Percentiles rank a stretch among this genome's conserved stretches.
Conservation (phyloP, 495 filamentous ascomycete species). For the Aspergillus saccharolyticus region DNA sequence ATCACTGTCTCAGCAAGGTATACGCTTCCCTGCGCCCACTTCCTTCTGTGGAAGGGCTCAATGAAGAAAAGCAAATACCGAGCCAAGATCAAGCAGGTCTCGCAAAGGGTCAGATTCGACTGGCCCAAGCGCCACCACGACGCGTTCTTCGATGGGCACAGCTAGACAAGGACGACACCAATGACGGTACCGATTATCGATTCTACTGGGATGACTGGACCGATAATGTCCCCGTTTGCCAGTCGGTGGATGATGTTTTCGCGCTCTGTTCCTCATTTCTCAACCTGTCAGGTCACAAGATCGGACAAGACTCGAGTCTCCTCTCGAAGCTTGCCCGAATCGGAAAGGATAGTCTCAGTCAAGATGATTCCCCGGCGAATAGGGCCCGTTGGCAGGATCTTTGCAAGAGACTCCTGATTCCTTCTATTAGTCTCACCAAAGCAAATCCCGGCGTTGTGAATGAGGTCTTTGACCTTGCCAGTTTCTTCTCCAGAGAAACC, state of each 20-base stretch:
- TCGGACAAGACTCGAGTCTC: constrained; percentile 76
- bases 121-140: constrained; percentile 49
- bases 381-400: constrained; percentile 70
- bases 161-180: constrained; percentile 66
- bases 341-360: constrained; percentile 64
- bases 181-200: constrained; percentile 68
- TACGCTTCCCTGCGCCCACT: constrained; percentile 52
- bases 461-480: constrained; percentile 77
- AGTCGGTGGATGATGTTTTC: constrained; percentile 85
- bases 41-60: constrained; percentile 31
- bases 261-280: constrained; percentile 78
- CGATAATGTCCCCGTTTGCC: constrained; percentile 86
- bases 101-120: constrained; percentile 60
- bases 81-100: constrained; percentile 58
- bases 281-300: constrained; percentile 78
- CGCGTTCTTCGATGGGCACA: constrained; percentile 72
- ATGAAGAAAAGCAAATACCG: constrained; percentile 44
- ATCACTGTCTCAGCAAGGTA: constrained; percentile 69
- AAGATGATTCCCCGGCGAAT: constrained; percentile 67
- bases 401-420: constrained; percentile 75
- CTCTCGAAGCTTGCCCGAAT: constrained; percentile 76
- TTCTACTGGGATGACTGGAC: constrained; percentile 99
- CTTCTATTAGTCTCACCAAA: constrained; percentile 76
- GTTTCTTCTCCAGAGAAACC: constrained; percentile 64
- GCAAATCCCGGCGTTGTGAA: constrained; percentile 77